Conservation (phyloP, 2,329 filamentous ascomycete genomes). For the Claviceps sp. region DNA sequence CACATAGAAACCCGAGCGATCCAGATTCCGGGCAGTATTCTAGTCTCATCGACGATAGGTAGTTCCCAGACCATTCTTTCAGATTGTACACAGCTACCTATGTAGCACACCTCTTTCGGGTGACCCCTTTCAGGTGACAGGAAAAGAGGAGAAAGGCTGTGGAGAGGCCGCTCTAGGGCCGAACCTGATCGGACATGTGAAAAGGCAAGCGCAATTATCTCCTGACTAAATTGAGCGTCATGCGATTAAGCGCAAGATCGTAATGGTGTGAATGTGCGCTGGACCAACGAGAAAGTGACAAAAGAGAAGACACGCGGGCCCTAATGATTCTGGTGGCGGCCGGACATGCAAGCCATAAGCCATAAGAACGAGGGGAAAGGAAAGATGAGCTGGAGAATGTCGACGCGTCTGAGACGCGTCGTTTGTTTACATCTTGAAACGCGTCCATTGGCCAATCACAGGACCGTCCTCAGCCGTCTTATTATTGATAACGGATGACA, state of each 20-base stretch:
- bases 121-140: not conserved
- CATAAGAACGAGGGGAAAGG: not conserved
- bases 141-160: not conserved
- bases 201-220: not conserved
- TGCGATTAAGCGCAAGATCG: not conserved
- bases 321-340: not conserved
- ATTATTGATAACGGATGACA: too few relatives aligned
- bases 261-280: conserved; percentile 1
- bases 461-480: too few relatives aligned
- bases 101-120: too few relatives aligned
- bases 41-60: too few relatives aligned
- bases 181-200: not conserved
- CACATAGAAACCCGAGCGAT: too few relatives aligned
- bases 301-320: not conserved
- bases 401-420: conserved; percentile 5
- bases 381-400: not conserved
- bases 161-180: not conserved
- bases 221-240: not conserved
- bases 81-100: too few relatives aligned
- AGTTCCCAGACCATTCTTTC: too few relatives aligned
- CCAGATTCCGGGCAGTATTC: too few relatives aligned
- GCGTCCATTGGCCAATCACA: conserved; percentile 2
- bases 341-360: not conserved
- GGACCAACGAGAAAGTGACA: conserved; percentile 1
- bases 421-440: conserved; percentile 4